These are phyloP conservation scores for Melocanna baccifera DNA, from an alignment of 176 grass and related monocot species.

Conservation along the genomic window DNA sequence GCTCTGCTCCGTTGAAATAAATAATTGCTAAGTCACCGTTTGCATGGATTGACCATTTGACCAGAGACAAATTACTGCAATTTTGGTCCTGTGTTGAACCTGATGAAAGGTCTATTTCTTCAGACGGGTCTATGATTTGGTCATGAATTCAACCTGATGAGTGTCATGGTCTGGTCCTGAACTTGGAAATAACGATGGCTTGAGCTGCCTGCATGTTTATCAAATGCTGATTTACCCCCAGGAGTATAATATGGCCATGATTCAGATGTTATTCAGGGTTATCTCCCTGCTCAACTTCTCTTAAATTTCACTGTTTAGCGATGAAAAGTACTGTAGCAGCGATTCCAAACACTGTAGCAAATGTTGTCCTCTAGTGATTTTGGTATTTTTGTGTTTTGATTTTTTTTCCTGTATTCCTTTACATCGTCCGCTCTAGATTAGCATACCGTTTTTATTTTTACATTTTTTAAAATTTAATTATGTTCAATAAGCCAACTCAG, in stretches of 20 bases:
- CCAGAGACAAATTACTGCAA: not conserved
- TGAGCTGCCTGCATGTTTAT: not conserved
- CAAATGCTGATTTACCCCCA: not conserved
- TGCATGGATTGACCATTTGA: conserved; percentile 5
- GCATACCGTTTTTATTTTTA: too few species aligned
- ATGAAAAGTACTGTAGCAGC: too few species aligned
- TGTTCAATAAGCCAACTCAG: too few species aligned
- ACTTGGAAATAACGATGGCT: not conserved
- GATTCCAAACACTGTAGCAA: too few species aligned
- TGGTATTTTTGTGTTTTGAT: too few species aligned
- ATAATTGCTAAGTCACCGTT: not conserved
- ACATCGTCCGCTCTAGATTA: too few species aligned
- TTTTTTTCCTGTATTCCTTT: too few species aligned
- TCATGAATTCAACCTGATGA: not conserved
- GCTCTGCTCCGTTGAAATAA: not conserved
- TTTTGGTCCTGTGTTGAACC: not conserved
- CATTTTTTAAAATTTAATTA: too few species aligned
- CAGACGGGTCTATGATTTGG: not conserved
- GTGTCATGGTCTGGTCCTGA: not conserved
- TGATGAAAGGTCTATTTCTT: not conserved
- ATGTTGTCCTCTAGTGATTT: too few species aligned
- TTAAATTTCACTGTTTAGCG: too few species aligned
- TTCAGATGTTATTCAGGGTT: not conserved
- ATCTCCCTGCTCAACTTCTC: too few species aligned
- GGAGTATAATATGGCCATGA: not conserved